Evolutionary conservation across 345 rosid genomes (phyloP), one percentile per base, ranked within the genome.

Genomic region (Alliaria petiolata): DNA sequence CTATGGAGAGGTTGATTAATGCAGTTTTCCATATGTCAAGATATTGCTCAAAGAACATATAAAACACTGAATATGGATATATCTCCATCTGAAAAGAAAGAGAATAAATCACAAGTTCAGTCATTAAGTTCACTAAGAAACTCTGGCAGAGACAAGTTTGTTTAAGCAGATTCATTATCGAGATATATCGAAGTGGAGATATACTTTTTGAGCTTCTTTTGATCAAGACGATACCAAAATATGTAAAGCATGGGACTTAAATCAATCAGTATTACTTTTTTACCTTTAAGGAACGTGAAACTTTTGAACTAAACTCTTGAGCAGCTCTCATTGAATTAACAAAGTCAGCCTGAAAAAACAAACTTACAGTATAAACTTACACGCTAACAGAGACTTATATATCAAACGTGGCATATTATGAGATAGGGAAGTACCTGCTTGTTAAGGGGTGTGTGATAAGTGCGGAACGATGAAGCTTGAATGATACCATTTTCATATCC

Each of bases 11-110:
- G 83, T 87, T 92, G 83, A 89, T 85, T 80, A 95, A 65, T 52
- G 99, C 98, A 14, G 90, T 91, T 85, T 62, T 95, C 99, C 99
- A 95, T 80, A 95, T 95, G 75, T 89, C 85, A 72, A 95, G 98
- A 79, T 95, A 95, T 78, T 95, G 99, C 84, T 95, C 99, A 62
- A 95, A 95, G 82, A 85, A 95, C 95, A 95, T 95, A 71, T 95
- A 95, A 71, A 95, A 95, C 20, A 95, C 99, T 3, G 99, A 95
- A 69, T 95, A 91, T 64, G 99, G 99, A 80, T 89, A 95, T 58
- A 91, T 87, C 77, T 95, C 96, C 79, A 95, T 86, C 99, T 95
- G 96, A 1, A 77, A 84, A 5, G 53, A 77, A 84, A 5, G 53
- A 74, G 65, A 63, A 57, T 28, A 65, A 44, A 42, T 49, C 20